These are phyloP conservation scores for Spraguea lophii DNA, from an alignment of 371 early-diverging fungal genomes.

Conservation along the genomic window DNA sequence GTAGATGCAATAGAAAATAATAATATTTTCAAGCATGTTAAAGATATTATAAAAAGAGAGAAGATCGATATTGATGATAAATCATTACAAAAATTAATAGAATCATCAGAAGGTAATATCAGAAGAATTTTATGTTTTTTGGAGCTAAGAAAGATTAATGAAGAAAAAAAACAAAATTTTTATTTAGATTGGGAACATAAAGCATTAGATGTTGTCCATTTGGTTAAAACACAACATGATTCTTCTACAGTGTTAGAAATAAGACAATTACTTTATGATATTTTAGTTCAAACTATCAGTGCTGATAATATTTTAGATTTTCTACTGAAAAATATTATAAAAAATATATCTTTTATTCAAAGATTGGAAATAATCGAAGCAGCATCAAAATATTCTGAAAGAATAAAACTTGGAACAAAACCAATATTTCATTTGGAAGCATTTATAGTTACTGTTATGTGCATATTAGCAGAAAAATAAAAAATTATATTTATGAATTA, in stretches of 20 bases:
- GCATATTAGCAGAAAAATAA: too few species aligned
- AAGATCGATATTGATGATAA: slow-evolving; percentile 11
- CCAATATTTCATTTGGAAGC: slow-evolving; percentile 88
- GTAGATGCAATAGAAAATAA: slow-evolving; percentile 57
- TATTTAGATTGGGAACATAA: slow-evolving; percentile 68
- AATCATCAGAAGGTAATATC: slow-evolving; percentile 57
- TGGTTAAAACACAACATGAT: slow-evolving; percentile 55
- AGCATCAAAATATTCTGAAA: slow-evolving; percentile 33
- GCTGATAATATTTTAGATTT: slow-evolving; percentile 57
- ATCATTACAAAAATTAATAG: slow-evolving; percentile 48
- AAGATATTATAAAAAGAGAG: slow-evolving; percentile 19
- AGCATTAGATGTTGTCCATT: slow-evolving; percentile 51
- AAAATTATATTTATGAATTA: too few species aligned
- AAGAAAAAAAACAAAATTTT: slow-evolving; percentile 47
- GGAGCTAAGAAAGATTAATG: slow-evolving; percentile 52
- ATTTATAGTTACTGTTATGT: slow-evolving; percentile 57
- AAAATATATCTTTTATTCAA: background rate
- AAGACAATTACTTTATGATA: slow-evolving; percentile 59
- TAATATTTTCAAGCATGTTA: slow-evolving; percentile 49
- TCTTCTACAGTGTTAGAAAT: slow-evolving; percentile 50
- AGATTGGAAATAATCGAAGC: slow-evolving; percentile 19
- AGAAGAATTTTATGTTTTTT: slow-evolving; percentile 66
- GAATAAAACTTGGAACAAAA: slow-evolving; percentile 68
- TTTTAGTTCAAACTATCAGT: slow-evolving; percentile 67
- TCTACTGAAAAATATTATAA: slow-evolving; percentile 10